Evolutionary conservation across 768 basidiomycete species (phyloP), one percentile per base, ranked within the genome.

Genomic region (Leccinum pellstonianum): DNA sequence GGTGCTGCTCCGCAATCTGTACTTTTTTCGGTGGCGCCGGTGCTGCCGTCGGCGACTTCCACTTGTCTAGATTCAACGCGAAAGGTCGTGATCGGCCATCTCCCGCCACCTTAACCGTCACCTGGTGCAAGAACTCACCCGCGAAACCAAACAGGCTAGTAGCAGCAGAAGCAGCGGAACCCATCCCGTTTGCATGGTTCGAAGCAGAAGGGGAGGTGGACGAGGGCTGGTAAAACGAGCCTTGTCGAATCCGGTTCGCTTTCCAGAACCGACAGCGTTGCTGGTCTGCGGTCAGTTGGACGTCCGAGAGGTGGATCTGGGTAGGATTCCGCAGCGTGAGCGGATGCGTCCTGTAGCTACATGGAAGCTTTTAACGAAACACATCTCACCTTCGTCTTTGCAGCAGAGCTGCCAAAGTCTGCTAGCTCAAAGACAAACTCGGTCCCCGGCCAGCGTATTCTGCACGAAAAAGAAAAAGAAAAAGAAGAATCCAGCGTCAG

Each of bases 231-330:
- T 72, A 72, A 60, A 73, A 72, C 11, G 70, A 72, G 46, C 12
- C 31, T 52, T 72, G 70, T 38, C 70, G 67, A 56, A 67, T 63
- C 21, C 71, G 70, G 37, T 58, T 73, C 10, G 71, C 70, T 35
- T 58, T 72, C 70, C 70, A 72, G 71, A 59, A 72, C 41, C 70
- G 65, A 50, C 67, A 69, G 33, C 71, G 71, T 61, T 72, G 70
- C 10, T 67, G 60, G 51, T 62, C 68, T 0, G 63, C 48, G 17
- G 62, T 5, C 3, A 69, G 38, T 19, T 70, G 65, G 17, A 64
- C 67, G 9, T 72, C 70, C 10, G 71, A 62, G 7, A 71, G 56
- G 48, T 69, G 55, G 57, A 71, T 58, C 70, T 71, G 23, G 43
- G 3, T 37, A 25, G 19, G 15, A n/a, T 43, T 15, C 38, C 19